Conservation (phyloP, 352 stramenopile genomes). For the Thalassiosira hispida region DNA sequence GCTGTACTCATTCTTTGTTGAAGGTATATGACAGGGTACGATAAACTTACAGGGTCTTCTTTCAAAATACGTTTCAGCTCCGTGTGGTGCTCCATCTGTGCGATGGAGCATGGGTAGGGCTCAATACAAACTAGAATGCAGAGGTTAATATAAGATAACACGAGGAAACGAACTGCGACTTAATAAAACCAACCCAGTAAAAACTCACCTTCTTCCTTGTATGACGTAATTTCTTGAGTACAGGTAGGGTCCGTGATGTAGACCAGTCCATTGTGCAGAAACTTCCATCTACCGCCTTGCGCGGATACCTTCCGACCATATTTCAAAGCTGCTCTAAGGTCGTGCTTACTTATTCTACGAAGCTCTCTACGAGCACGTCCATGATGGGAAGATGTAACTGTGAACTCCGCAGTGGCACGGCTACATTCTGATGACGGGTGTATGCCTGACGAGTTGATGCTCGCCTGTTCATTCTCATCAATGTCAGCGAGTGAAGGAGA, state of each 20-base stretch:
- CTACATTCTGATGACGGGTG: neutral
- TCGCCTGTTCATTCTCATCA: conserved; percentile 6
- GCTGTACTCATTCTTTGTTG: too few relatives aligned
- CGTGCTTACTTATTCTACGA: conserved; percentile 53
- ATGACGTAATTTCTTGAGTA: conserved; percentile 9
- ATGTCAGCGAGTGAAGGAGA: conserved; percentile 39
- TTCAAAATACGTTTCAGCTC: conserved; percentile 22
- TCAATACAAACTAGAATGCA: conserved; percentile 22
- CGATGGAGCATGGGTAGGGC: neutral
- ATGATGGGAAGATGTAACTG: conserved; percentile 55
- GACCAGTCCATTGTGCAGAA: conserved; percentile 6
- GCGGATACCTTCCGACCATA: conserved; percentile 40
- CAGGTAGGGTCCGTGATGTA: conserved; percentile 10
- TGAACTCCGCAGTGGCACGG: conserved; percentile 43
- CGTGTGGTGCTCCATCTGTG: conserved; percentile 6
- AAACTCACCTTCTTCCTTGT: too few relatives aligned
- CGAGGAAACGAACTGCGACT: too few relatives aligned
- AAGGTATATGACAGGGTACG: too few relatives aligned
- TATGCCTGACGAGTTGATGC: neutral
- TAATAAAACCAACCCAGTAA: too few relatives aligned
- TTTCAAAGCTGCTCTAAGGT: conserved; percentile 52
- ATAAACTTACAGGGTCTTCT: conserved; percentile 12
- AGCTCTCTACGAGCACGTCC: conserved; percentile 45
- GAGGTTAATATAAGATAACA: neutral
- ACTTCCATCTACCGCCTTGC: conserved; percentile 15